phyloP scores from a whole-genome alignment of 2,329 filamentous ascomycete genomes.

The Pseudopyricularia javanii region DNA sequence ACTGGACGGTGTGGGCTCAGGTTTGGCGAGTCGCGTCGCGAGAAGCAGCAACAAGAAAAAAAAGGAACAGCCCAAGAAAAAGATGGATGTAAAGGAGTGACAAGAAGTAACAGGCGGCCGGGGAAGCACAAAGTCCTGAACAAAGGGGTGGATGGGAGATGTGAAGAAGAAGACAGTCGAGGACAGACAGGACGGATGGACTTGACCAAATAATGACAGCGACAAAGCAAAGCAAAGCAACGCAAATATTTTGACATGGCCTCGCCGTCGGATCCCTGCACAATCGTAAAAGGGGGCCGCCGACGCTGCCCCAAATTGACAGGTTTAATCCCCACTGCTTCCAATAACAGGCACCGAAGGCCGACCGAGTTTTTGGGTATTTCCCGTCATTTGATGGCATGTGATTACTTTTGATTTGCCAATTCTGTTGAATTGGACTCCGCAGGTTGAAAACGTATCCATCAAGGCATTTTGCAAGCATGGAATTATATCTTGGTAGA shows the following conservation, averaged over 20 bases:
- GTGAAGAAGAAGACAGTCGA: slow-evolving; percentile 9
- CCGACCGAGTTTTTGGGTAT: background rate
- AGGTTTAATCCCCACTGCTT: background rate
- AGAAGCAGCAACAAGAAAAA: slow-evolving; percentile 4
- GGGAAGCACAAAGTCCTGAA: slow-evolving; percentile 8
- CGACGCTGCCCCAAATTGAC: background rate
- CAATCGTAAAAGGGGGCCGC: background rate
- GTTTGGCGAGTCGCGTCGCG: slow-evolving; percentile 3
- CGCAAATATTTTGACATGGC: background rate
- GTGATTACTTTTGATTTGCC: background rate
- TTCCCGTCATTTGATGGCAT: background rate
- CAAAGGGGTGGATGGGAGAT: slow-evolving; percentile 6
- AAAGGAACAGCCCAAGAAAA: slow-evolving; percentile 15
- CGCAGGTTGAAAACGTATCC: too few species aligned
- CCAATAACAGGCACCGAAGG: background rate
- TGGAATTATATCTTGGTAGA: too few species aligned
- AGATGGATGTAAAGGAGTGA: slow-evolving; percentile 27
- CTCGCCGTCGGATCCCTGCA: background rate
- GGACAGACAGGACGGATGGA: background rate
- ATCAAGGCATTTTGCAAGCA: too few species aligned
- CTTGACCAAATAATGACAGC: background rate
- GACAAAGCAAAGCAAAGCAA: too few species aligned
- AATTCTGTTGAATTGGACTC: background rate
- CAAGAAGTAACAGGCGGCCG: slow-evolving; percentile 18
- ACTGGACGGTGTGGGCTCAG: background rate